Percentiles rank a stretch among this genome's conserved stretches.
These are phyloP conservation scores for Cutaneotrichosporon cutaneum DNA, from an alignment of 1,284 basidiomycete genomes.

Conservation along the genomic window DNA sequence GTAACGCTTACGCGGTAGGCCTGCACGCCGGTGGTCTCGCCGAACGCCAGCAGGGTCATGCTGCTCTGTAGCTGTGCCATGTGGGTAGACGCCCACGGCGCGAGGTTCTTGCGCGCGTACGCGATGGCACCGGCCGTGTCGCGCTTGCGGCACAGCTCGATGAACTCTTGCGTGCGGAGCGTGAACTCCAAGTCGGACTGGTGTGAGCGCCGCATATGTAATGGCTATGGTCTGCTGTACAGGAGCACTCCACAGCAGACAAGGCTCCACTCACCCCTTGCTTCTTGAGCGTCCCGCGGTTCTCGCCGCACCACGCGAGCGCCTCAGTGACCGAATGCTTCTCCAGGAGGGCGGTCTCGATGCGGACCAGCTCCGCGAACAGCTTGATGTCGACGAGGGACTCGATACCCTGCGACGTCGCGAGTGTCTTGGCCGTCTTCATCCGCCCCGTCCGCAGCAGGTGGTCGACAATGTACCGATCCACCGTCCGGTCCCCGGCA, in stretches of 20 bases:
- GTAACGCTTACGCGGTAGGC: slow-evolving; percentile 47
- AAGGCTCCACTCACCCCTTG: slow-evolving; percentile 63
- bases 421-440: slow-evolving; percentile 44
- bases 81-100: slow-evolving; percentile 78
- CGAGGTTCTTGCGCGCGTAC: slow-evolving; percentile 78
- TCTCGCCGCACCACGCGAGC: slow-evolving; percentile 93
- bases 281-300: slow-evolving; percentile 86
- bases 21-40: slow-evolving; percentile 46
- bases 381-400: slow-evolving; percentile 85
- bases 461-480: slow-evolving; percentile 92
- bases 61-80: slow-evolving; percentile 72
- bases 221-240: not conserved
- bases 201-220: not conserved
- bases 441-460: slow-evolving; percentile 61
- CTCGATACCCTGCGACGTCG: slow-evolving; percentile 51
- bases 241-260: not conserved
- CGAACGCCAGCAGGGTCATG: slow-evolving; percentile 71
- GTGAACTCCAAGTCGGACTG: slow-evolving; percentile 95
- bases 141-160: slow-evolving; percentile 77
- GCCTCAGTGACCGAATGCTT: slow-evolving; percentile 80
- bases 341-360: slow-evolving; percentile 71
- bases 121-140: slow-evolving; percentile 74
- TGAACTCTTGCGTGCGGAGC: slow-evolving; percentile 90
- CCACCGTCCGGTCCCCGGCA: slow-evolving; percentile 55
- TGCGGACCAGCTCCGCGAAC: slow-evolving; percentile 80